Base-by-base conservation (phyloP, 2,329 filamentous ascomycete genomes). In the Coniochaeta sp. region DNA sequence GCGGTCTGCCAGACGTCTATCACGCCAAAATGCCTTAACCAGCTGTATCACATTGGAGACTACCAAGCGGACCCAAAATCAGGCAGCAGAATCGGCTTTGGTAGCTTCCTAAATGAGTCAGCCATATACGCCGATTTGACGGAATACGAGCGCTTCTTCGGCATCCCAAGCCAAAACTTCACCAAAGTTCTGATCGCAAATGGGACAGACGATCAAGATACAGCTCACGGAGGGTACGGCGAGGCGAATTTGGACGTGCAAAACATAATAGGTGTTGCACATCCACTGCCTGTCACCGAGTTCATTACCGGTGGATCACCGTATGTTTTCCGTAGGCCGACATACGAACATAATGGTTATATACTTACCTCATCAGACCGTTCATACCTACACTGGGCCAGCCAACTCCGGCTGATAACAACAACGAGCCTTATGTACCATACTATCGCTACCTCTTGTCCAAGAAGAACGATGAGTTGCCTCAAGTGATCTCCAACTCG, bases 371-470 rank as follows among this genome's bases (percentile, higher is more conserved):
- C 10, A 72, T 17, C 64, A 65, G 58, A 60, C 73, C 69, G 40
- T 74, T 68, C 38, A 74, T 55, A 40, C 67, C 68, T 17, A 67
- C 65, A 58, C 62, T 69, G 16, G 67, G 65, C 56, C 64, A 66
- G 64, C 67, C 68, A 4, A 66, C 64, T n/a, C 58, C 60, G 0
- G 65, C 65, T 4, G 63, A 75, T 65, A 79, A 85, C 62, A 74
- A 74, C 10, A 87, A 89, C 65, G 88, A 90, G 73, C 86, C 87
- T 0, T 91, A 86, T 69, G 76, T 90, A 3, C 81, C 81, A 17
- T 86, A 87, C 70, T 78, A 87, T 6, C 78, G 81, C 60, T 82
- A 86, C 68, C 75, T 90, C 10, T 74, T 89, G 3, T 69, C 74
- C 22, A 77, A 87, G 22, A 71, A 77, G 1, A 79, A 84, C 61